A percentile compares a stretch with the other conserved stretches of the same genome.
Evolutionary conservation across 768 basidiomycete genomes (phyloP).

Genomic region (Trametes maxima): DNA sequence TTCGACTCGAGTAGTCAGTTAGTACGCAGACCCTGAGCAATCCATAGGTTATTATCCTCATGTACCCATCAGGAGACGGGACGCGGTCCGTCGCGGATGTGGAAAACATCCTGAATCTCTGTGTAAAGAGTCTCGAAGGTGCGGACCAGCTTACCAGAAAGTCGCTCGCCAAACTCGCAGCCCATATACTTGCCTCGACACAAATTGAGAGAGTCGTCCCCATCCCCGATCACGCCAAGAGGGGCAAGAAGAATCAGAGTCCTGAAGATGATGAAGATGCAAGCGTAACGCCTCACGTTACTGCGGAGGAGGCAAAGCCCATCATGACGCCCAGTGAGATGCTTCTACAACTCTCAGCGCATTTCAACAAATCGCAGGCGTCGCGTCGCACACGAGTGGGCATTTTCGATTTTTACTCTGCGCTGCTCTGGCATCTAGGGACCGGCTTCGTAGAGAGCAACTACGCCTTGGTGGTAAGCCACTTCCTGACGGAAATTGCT

Average conservation of each 20-base stretch:
- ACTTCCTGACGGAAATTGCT: conserved; percentile 80
- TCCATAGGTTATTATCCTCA: conserved; percentile 50
- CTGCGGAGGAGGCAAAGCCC: conserved; percentile 57
- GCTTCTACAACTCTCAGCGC: conserved; percentile 74
- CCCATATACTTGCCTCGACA: conserved; percentile 81
- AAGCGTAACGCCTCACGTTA: conserved; percentile 47
- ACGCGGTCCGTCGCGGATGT: conserved; percentile 68
- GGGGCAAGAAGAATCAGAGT: conserved; percentile 54
- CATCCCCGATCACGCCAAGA: conserved; percentile 51
- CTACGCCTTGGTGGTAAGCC: conserved; percentile 76
- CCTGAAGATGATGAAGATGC: conserved; percentile 57
- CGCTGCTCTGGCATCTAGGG: conserved; percentile 76
- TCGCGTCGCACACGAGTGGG: conserved; percentile 78
- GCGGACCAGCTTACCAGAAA: conserved; percentile 85
- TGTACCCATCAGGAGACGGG: conserved; percentile 62
- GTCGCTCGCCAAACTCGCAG: conserved; percentile 76
- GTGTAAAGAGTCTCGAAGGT: conserved; percentile 74
- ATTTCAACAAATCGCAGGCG: conserved; percentile 74
- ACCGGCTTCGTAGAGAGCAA: conserved; percentile 77
- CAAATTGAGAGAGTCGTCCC: conserved; percentile 65
- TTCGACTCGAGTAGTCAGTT: conserved; percentile 28
- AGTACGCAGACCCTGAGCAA: not conserved
- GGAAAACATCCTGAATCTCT: conserved; percentile 69
- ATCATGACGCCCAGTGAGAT: conserved; percentile 78
- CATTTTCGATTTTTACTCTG: conserved; percentile 86